These are phyloP conservation scores for Ogataea pini DNA, from an alignment of 805 yeast genomes.

Conservation along the genomic window DNA sequence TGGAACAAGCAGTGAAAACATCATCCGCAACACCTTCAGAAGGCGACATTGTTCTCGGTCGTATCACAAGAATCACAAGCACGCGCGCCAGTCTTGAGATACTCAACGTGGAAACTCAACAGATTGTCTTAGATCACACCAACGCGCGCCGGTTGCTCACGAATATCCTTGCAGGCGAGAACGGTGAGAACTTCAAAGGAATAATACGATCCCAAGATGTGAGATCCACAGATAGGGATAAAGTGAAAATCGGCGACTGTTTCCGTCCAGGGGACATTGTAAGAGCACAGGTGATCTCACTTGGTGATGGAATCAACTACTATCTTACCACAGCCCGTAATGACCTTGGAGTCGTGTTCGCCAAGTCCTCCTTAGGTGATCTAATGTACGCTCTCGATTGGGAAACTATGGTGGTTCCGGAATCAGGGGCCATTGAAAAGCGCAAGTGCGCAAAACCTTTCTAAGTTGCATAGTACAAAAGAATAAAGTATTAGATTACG, in stretches of 20 bases:
- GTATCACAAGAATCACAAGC: slow-evolving; percentile 64
- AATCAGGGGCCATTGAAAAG: slow-evolving; percentile 70
- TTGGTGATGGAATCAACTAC: slow-evolving; percentile 93
- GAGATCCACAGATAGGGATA: slow-evolving; percentile 87
- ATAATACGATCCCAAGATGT: slow-evolving; percentile 85
- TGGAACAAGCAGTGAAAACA: slow-evolving; percentile 13
- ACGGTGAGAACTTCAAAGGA: slow-evolving; percentile 89
- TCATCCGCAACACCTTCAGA: slow-evolving; percentile 69
- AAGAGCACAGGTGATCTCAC: slow-evolving; percentile 75
- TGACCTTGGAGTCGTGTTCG: slow-evolving; percentile 92
- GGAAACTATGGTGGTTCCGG: slow-evolving; percentile 87
- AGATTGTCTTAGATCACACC: slow-evolving; percentile 38
- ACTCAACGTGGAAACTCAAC: slow-evolving; percentile 42
- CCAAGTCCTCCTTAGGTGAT: slow-evolving; percentile 69
- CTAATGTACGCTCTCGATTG: slow-evolving; percentile 89
- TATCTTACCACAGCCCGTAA: slow-evolving; percentile 87
- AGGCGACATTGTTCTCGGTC: slow-evolving; percentile 77
- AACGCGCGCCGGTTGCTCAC: slow-evolving; percentile 30
- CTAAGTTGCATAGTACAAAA: background rate
- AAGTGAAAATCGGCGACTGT: slow-evolving; percentile 73
- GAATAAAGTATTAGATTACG: slow-evolving; percentile 4
- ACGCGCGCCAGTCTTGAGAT: slow-evolving; percentile 82
- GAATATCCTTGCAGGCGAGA: slow-evolving; percentile 54
- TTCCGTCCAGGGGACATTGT: slow-evolving; percentile 93
- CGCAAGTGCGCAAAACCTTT: slow-evolving; percentile 91